Base-by-base conservation (phyloP, 2,329 filamentous ascomycete genomes). In the Fusarium protoensiforme region DNA sequence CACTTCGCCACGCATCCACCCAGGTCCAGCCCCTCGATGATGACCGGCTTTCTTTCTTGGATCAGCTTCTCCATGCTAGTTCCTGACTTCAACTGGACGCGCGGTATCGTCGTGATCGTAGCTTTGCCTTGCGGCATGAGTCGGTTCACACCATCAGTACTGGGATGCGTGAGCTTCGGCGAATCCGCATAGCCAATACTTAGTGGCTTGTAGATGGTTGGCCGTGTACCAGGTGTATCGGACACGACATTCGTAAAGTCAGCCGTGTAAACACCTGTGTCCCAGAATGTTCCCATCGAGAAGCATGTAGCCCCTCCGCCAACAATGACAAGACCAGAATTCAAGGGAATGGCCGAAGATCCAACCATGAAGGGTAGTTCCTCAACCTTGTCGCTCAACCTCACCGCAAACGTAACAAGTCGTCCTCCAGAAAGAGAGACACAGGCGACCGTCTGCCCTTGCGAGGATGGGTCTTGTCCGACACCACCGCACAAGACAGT, bases 241-340 rank as follows among this genome's bases (percentile, higher is more conserved):
- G 69, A 29, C 68, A 58, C 7, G 24, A 62, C 10, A 53, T 43
- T 58, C 14, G 65, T 61, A 5, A 79, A 54, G 7, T 68, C 60
- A 24, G 91, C 75, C 3, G 82, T 80, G 59, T 85, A 92, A 14
- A 87, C 84, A 2, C 90, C 90, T 35, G 87, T 86, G 59, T 95
- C 95, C 93, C 94, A 97, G 77, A 90, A 95, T 8, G 93, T 93
- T 2, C 95, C 95, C 87, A 97, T 97, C 0, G 94, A 95, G 84
- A 97, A 97, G 80, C 94, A 97, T 0, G 94, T 94, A 18, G 93
- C 94, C 39, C 94, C 95, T 18, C 95, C 95, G 2, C 94, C 94
- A 56, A 93, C 81, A 9, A 97, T 83, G 11, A 94, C 77, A 4
- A 95, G 76, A 20, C 87, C 82, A 33, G 85, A 83, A 46, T 84